These are phyloP conservation scores for Bruguiera parviflora DNA, from an alignment of 345 rosid genomes.

Conservation along the genomic window DNA sequence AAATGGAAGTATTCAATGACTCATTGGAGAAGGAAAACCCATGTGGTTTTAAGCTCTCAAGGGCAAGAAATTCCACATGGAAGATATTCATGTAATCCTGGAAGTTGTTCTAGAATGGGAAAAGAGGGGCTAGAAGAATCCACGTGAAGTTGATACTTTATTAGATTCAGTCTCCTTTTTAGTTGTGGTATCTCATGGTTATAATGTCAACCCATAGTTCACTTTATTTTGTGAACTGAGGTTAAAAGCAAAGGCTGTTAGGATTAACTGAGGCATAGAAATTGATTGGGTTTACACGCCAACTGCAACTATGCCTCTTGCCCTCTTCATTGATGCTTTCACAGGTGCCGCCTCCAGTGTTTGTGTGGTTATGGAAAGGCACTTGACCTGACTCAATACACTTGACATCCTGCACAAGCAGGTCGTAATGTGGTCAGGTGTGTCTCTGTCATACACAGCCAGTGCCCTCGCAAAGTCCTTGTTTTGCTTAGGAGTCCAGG, in stretches of 20 bases:
- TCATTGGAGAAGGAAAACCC: background rate
- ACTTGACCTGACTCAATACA: constrained; percentile 77
- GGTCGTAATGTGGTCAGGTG: constrained; percentile 93
- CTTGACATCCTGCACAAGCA: constrained; percentile 66
- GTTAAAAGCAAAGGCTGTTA: background rate
- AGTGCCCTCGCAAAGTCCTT: constrained; percentile 90
- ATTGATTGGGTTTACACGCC: too few relatives aligned
- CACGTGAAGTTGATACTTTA: constrained; percentile 27
- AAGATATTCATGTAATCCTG: background rate
- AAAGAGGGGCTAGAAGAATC: constrained; percentile 21
- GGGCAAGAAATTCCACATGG: background rate
- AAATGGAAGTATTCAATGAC: background rate
- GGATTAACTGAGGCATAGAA: too few relatives aligned
- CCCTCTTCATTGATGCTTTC: constrained; percentile 28
- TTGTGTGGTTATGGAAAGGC: constrained; percentile 72
- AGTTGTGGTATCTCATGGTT: constrained; percentile 13
- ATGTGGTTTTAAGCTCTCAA: background rate
- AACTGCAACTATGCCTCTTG: constrained; percentile 30
- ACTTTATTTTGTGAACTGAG: background rate
- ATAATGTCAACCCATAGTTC: constrained; percentile 8
- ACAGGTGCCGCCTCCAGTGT: constrained; percentile 30
- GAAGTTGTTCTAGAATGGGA: background rate
- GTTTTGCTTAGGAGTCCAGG: constrained; percentile 93
- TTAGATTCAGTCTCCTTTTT: constrained; percentile 18
- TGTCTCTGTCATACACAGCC: constrained; percentile 81